Percentiles rank a stretch among this genome's conserved stretches.
These are phyloP conservation scores for Endoconidiophora laricicola DNA, from an alignment of 2,329 filamentous ascomycete genomes.

Conservation along the genomic window DNA sequence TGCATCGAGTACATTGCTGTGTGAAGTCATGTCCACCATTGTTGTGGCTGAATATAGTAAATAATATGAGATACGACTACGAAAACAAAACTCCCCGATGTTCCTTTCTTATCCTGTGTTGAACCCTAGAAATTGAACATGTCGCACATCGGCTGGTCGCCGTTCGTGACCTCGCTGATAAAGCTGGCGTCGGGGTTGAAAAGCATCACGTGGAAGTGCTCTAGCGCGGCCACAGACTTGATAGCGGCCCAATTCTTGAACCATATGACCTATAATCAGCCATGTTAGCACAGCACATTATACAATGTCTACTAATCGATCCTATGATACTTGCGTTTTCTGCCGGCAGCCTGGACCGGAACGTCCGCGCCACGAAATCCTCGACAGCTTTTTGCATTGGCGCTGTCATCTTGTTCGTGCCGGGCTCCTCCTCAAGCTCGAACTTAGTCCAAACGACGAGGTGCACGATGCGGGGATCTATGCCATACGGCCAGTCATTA, in stretches of 20 bases:
- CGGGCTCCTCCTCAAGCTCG: conserved; percentile 49
- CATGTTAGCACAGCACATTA: not conserved
- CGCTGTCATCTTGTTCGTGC: conserved; percentile 50
- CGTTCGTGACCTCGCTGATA: conserved; percentile 51
- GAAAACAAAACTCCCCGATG: too few relatives aligned
- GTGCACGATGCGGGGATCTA: conserved; percentile 63
- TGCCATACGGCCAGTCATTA: conserved; percentile 92
- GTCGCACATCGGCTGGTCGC: conserved; percentile 50
- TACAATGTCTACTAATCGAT: not conserved
- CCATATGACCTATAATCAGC: conserved; percentile 20
- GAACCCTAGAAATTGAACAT: conserved; percentile 17
- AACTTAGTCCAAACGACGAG: conserved; percentile 92
- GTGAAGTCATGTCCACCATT: too few relatives aligned
- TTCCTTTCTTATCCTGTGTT: not conserved
- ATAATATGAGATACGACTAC: too few relatives aligned
- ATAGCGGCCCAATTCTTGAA: conserved; percentile 65
- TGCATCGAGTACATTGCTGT: conserved; percentile 34
- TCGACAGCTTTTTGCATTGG: conserved; percentile 49
- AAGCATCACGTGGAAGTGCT: conserved; percentile 93
- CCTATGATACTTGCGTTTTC: conserved; percentile 31
- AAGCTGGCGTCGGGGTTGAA: conserved; percentile 57
- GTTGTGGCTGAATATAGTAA: too few relatives aligned
- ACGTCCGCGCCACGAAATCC: conserved; percentile 50
- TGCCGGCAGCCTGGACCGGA: conserved; percentile 34
- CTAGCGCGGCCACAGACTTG: conserved; percentile 72